Conservation (phyloP, 2,329 filamentous ascomycete genomes). For the Fusarium sterilihyphosum region DNA sequence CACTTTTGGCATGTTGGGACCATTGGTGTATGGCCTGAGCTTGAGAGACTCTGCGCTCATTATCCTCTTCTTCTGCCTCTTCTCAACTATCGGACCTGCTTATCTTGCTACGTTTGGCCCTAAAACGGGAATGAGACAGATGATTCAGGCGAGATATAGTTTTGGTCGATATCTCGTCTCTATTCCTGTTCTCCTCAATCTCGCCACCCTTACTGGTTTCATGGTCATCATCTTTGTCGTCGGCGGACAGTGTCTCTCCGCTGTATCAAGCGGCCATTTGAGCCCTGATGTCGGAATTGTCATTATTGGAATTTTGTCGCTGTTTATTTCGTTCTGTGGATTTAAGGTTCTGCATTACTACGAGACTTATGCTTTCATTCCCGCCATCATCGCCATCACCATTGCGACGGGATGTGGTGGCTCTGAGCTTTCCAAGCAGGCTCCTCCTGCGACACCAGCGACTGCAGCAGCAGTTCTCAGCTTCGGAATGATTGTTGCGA, state of each 20-base stretch:
- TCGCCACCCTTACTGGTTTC: conserved; percentile 72
- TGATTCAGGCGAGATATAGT: conserved; percentile 71
- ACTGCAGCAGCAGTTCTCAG: conserved; percentile 60
- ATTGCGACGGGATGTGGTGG: conserved; percentile 66
- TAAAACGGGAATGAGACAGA: conserved; percentile 71
- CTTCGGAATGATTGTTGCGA: conserved; percentile 70
- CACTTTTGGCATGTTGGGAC: conserved; percentile 71
- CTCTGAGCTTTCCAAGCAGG: conserved; percentile 59
- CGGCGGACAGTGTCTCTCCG: conserved; percentile 67
- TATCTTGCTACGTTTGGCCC: conserved; percentile 68
- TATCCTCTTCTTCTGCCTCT: conserved; percentile 70
- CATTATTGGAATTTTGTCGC: conserved; percentile 64
- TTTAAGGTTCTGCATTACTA: conserved; percentile 67
- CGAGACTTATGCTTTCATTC: conserved; percentile 67
- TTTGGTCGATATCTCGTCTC: conserved; percentile 69
- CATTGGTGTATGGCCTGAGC: conserved; percentile 62
- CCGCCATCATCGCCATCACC: conserved; percentile 63
- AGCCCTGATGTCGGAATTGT: conserved; percentile 68
- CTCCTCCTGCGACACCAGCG: conserved; percentile 50
- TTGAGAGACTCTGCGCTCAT: conserved; percentile 66
- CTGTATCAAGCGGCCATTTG: conserved; percentile 60
- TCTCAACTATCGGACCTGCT: conserved; percentile 64
- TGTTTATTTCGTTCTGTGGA: conserved; percentile 71
- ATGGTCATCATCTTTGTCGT: conserved; percentile 69
- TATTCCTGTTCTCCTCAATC: conserved; percentile 69